Evolutionary conservation across 2,329 filamentous ascomycete species (phyloP).

Genomic region (Chalara sp.): DNA sequence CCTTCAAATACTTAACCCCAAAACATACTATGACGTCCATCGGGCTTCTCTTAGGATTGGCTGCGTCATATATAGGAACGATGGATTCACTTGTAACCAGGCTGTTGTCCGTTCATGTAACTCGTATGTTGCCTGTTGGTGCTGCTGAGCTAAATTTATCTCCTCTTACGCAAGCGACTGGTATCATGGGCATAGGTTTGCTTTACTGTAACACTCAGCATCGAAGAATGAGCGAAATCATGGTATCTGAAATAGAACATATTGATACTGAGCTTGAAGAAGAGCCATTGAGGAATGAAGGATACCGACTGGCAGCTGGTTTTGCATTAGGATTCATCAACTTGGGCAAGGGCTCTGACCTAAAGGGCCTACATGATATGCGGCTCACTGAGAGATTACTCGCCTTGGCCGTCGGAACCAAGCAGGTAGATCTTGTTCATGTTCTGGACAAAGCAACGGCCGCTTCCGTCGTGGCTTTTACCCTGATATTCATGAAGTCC

Average conservation of each 20-base stretch:
- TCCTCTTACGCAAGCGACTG: slow-evolving; percentile 87
- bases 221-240: slow-evolving; percentile 96
- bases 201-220: slow-evolving; percentile 95
- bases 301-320: slow-evolving; percentile 90
- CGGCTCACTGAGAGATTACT: slow-evolving; percentile 82
- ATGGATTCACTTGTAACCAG: slow-evolving; percentile 96
- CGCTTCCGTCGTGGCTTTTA: slow-evolving; percentile 83
- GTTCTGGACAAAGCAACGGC: slow-evolving; percentile 88
- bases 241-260: slow-evolving; percentile 95
- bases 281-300: slow-evolving; percentile 81
- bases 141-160: slow-evolving; percentile 93
- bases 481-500: slow-evolving; percentile 95
- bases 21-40: slow-evolving; percentile 99
- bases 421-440: slow-evolving; percentile 87
- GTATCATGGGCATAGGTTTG: slow-evolving; percentile 93
- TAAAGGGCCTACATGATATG: slow-evolving; percentile 91
- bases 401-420: slow-evolving; percentile 76
- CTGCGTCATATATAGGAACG: slow-evolving; percentile 89
- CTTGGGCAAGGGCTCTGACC: slow-evolving; percentile 79
- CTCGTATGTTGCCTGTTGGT: slow-evolving; percentile 83
- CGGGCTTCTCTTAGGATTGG: slow-evolving; percentile 83
- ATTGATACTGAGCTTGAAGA: slow-evolving; percentile 75
- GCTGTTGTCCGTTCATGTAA: slow-evolving; percentile 90
- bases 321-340: slow-evolving; percentile 95
- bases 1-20: slow-evolving; percentile 97